Percentiles rank a stretch among this genome's conserved stretches.
phyloP scores from a whole-genome alignment of 2,329 filamentous ascomycete species.

The Tolypocladium ovalisporum region DNA sequence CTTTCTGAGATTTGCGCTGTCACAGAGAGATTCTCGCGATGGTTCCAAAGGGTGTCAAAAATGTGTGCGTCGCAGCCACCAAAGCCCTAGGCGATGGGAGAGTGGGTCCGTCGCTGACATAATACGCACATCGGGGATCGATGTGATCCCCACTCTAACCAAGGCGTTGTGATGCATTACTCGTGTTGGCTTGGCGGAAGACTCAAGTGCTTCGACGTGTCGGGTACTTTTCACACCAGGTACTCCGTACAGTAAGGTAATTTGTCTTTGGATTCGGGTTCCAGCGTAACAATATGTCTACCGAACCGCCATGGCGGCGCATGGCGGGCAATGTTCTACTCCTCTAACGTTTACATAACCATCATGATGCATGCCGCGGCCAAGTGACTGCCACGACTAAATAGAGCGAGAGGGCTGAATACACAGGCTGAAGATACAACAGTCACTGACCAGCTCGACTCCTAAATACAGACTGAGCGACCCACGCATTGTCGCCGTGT shows the following conservation, averaged over 20 bases:
- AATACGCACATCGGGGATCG: background rate
- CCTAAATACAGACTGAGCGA: background rate
- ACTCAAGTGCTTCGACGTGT: too few relatives aligned
- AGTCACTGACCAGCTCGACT: background rate
- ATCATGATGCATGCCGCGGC: background rate
- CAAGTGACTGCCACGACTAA: background rate
- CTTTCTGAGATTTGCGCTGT: constrained; percentile 13
- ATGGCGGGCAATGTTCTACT: background rate
- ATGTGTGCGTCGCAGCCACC: constrained; percentile 15
- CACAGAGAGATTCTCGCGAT: constrained; percentile 16
- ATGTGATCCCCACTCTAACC: background rate
- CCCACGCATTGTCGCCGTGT: background rate
- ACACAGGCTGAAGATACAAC: background rate
- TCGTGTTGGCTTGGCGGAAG: background rate
- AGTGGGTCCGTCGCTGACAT: background rate
- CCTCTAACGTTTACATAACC: background rate
- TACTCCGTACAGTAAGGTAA: background rate
- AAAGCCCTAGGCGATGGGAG: constrained; percentile 12
- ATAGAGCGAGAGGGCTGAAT: background rate
- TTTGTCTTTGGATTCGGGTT: background rate
- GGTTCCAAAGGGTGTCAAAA: constrained; percentile 13
- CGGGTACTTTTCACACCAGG: too few relatives aligned
- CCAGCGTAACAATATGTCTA: background rate
- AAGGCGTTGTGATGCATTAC: background rate
- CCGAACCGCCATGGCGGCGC: too few relatives aligned